phyloP scores from a whole-genome alignment of 768 basidiomycete genomes.

The Kwoniella dendrophila region DNA sequence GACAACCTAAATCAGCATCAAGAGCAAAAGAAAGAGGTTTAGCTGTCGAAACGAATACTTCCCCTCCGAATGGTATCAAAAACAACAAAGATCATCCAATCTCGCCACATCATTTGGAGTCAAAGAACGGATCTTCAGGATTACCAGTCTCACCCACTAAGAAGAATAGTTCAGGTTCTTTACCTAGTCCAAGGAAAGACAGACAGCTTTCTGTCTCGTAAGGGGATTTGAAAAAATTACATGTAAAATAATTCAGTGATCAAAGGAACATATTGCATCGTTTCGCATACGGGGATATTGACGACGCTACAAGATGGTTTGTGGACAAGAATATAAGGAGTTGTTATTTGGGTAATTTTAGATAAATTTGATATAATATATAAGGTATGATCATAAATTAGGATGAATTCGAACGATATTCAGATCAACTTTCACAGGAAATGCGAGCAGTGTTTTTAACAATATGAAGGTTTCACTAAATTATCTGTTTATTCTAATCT shows the following conservation, averaged over 20 bases:
- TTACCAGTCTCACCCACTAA: too few species aligned
- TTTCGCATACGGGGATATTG: too few species aligned
- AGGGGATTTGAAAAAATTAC: background rate
- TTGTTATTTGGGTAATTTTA: background rate
- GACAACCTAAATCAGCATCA: constrained; percentile 23
- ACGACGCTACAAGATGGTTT: background rate
- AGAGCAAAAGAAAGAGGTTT: constrained; percentile 8
- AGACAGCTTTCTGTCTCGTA: constrained; percentile 7
- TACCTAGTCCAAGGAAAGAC: constrained; percentile 9
- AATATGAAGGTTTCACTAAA: too few species aligned
- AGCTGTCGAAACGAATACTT: constrained; percentile 12
- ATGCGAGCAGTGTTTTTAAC: too few species aligned
- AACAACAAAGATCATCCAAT: background rate
- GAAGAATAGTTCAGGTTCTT: background rate
- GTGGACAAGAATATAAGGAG: background rate
- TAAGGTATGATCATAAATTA: background rate
- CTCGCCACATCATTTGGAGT: background rate
- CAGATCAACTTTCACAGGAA: too few species aligned
- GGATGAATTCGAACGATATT: too few species aligned
- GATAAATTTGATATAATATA: background rate
- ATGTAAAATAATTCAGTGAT: background rate
- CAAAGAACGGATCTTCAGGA: constrained; percentile 3
- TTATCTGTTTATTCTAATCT: too few species aligned
- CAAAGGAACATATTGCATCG: too few species aligned
- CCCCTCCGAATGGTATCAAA: background rate